Evolutionary conservation across 805 yeast genomes (phyloP), one percentile per base, ranked within the genome.

Genomic region (Lipomyces sp.): DNA sequence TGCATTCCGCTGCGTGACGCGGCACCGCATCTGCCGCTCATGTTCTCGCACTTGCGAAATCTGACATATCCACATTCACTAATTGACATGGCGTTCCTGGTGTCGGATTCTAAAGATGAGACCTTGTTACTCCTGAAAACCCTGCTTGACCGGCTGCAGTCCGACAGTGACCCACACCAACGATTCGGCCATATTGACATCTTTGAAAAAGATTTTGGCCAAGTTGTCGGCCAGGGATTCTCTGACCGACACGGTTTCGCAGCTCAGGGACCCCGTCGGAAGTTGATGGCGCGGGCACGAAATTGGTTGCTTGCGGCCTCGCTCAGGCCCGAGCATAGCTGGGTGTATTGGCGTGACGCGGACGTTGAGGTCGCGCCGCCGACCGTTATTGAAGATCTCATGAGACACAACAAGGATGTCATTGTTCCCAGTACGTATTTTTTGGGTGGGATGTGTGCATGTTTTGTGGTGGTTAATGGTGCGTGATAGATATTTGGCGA

Each of bases 311-410:
- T 92, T 75, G 81, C 94, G 0, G 92, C 89, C 4, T 95, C 97
- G 1, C 78, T 93, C 55, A 89, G 87, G 76, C 98, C 98, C 0
- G 88, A 94, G 77, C 98, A 93, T 76, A 86, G 96, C 7, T 92
- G 93, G 89, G 97, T 93, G 6, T 92, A 93, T 77, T 93, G 98
- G 98, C 84, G 98, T 79, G 98, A 93, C 80, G 97, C 94, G n/a
- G 98, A 93, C 78, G 97, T 93, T 24, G 97, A 93, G 77, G 87
- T 93, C 0, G 87, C 89, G 33, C 96, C 97, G 2, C 83, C 88
- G 1, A 88, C 97, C 0, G 85, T 93, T 64, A 78, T 93, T 67
- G 97, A 93, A 78, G 98, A 93, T 78, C 81, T 93, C 72, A 94
- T 94, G 97, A 90, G 87, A 73, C 97, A 92, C 77, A 87, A 89